A percentile compares a stretch with the other conserved stretches of the same genome.
Evolutionary conservation across 192 early-diverging fungal species (phyloP).

Genomic region (Bifiguratus adelaidae): DNA sequence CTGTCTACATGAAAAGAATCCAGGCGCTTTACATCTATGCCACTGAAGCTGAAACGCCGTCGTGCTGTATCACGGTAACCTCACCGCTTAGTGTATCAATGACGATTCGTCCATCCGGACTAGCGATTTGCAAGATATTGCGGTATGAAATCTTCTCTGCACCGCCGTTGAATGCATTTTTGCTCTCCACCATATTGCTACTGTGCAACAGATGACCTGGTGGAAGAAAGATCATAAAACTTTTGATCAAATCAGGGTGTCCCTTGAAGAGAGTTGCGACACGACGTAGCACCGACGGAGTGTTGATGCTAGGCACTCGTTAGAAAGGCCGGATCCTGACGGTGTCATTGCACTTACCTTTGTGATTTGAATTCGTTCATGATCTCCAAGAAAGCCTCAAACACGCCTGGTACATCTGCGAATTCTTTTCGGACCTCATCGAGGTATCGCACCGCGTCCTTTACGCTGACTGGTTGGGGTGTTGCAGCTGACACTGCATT

Average conservation of each 20-base stretch:
- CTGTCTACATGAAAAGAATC: no score
- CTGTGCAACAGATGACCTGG: conserved; percentile 11
- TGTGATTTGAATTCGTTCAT: conserved; percentile 13
- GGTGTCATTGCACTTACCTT: conserved; percentile 16
- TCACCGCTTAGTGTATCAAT: no score
- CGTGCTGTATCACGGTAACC: no score
- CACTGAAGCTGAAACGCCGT: no score
- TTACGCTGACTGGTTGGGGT: conserved; percentile 2
- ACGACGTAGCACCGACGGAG: conserved; percentile 12
- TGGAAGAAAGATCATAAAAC: conserved; percentile 16
- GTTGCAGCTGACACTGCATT: not conserved
- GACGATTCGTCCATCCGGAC: no score
- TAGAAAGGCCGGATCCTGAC: not conserved
- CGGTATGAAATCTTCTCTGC: no score
- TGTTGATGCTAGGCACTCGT: conserved; percentile 7
- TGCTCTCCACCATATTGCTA: no score
- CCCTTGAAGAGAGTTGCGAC: conserved; percentile 13
- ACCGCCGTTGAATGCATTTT: no score
- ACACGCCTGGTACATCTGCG: conserved; percentile 7
- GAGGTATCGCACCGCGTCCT: conserved; percentile 14
- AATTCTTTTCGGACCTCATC: conserved; percentile 6
- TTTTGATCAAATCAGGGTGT: conserved; percentile 12
- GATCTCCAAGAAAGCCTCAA: conserved; percentile 7
- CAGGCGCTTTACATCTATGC: no score
- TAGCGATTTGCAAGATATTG: no score